Evolutionary conservation across 805 yeast genomes (phyloP).

Genomic region (Wickerhamomyces bovis): DNA sequence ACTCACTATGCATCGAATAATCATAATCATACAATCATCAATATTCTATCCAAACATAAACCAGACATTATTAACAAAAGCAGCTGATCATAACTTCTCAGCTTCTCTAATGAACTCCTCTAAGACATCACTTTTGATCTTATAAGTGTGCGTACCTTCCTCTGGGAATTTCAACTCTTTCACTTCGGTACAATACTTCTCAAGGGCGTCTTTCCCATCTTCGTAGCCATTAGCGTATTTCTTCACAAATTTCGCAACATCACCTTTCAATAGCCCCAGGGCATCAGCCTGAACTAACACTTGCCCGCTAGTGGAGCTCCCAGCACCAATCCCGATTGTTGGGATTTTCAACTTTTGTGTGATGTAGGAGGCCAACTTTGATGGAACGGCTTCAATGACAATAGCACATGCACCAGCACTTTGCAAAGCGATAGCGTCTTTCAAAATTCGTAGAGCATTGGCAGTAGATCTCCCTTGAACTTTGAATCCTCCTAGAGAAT

Average conservation of each 20-base stretch:
- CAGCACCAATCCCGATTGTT: slow-evolving; percentile 96
- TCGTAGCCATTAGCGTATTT: slow-evolving; percentile 49
- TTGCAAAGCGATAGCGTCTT: slow-evolving; percentile 67
- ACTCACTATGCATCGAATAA: too few species aligned
- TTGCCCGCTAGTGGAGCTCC: slow-evolving; percentile 77
- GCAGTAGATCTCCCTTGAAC: slow-evolving; percentile 65
- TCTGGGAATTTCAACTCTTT: slow-evolving; percentile 52
- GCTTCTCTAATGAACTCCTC: slow-evolving; percentile 32
- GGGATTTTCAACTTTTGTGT: slow-evolving; percentile 62
- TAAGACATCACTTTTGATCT: slow-evolving; percentile 59
- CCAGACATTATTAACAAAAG: not conserved
- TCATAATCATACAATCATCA: not conserved
- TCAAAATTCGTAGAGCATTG: slow-evolving; percentile 49
- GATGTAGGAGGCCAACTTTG: slow-evolving; percentile 55
- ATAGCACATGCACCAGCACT: slow-evolving; percentile 71
- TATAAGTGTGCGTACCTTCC: slow-evolving; percentile 54
- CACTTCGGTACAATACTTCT: slow-evolving; percentile 56
- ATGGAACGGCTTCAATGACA: slow-evolving; percentile 84
- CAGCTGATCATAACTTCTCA: slow-evolving; percentile 1
- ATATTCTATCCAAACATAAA: too few species aligned
- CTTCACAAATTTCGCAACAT: slow-evolving; percentile 69
- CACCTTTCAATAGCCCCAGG: slow-evolving; percentile 62
- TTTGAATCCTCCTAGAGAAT: slow-evolving; percentile 78
- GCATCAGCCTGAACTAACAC: slow-evolving; percentile 83
- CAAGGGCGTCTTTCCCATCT: slow-evolving; percentile 45